Evolutionary conservation across 2,329 filamentous ascomycete species (phyloP).

Genomic region (Magnaporthiopsis incrustans): DNA sequence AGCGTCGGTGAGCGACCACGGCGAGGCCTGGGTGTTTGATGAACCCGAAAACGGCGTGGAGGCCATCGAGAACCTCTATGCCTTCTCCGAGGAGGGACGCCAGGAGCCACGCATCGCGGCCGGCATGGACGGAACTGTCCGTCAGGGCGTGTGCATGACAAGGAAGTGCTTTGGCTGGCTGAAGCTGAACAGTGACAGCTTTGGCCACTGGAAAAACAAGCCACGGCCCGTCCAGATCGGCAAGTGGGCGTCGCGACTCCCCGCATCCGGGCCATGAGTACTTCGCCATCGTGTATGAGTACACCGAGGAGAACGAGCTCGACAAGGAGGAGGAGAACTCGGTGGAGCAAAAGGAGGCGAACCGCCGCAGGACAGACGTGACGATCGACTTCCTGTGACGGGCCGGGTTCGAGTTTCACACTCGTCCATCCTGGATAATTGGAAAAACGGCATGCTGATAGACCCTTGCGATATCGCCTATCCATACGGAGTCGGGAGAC

Average conservation of each 20-base stretch:
- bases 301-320: neutral
- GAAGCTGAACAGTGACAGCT: no score
- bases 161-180: no score
- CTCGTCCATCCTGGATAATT: neutral
- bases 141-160: neutral
- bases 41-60: neutral
- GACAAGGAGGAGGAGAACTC: neutral
- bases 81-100: neutral
- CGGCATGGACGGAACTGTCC: neutral
- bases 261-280: neutral
- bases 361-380: neutral
- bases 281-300: neutral
- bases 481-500: no score
- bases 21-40: no score
- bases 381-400: neutral
- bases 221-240: neutral
- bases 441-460: neutral
- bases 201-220: neutral
- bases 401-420: neutral
- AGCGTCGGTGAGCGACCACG: neutral
- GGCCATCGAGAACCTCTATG: slow-evolving; percentile 2
- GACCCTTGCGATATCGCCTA: neutral
- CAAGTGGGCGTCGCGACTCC: neutral
- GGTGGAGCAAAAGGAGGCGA: neutral
- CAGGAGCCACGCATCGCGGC: neutral